These are phyloP conservation scores for Leccinum olivaceopallidum DNA, from an alignment of 768 basidiomycete species.

Conservation along the genomic window DNA sequence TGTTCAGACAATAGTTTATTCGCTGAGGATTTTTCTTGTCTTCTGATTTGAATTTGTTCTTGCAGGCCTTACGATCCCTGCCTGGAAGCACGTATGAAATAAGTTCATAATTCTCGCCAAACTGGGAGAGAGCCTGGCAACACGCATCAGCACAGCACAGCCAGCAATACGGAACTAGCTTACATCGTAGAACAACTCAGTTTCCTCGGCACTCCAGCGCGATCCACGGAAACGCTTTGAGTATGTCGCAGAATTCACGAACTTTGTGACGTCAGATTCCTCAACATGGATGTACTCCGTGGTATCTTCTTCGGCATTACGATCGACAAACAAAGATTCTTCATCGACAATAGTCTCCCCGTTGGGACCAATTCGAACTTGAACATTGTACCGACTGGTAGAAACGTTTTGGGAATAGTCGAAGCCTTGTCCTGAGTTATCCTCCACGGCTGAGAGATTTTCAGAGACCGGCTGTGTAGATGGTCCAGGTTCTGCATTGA, in stretches of 20 bases:
- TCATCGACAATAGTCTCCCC: constrained; percentile 89
- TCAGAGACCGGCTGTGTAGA: constrained; percentile 21
- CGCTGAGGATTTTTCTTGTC: constrained; percentile 78
- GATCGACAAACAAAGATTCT: constrained; percentile 78
- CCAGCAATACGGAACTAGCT: constrained; percentile 26
- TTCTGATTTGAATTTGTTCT: constrained; percentile 91
- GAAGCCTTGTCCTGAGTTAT: constrained; percentile 60
- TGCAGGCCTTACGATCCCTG: constrained; percentile 86
- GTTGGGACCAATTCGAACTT: constrained; percentile 84
- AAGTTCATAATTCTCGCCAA: constrained; percentile 91
- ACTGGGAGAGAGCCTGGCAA: constrained; percentile 81
- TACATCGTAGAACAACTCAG: constrained; percentile 85
- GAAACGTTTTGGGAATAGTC: constrained; percentile 67
- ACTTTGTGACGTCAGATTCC: constrained; percentile 81
- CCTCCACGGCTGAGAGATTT: constrained; percentile 28
- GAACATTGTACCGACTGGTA: constrained; percentile 76
- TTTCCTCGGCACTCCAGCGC: constrained; percentile 89
- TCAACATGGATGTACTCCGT: constrained; percentile 75
- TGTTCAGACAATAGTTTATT: constrained; percentile 74
- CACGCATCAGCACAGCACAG: constrained; percentile 9
- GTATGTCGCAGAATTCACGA: constrained; percentile 83
- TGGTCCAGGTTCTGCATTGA: constrained; percentile 9
- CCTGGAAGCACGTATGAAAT: constrained; percentile 85
- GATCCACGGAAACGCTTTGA: constrained; percentile 79
- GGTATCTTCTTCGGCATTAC: constrained; percentile 65